phyloP scores from a whole-genome alignment of 1,284 basidiomycete genomes.

The Pyrrhoderma lamaoense region DNA sequence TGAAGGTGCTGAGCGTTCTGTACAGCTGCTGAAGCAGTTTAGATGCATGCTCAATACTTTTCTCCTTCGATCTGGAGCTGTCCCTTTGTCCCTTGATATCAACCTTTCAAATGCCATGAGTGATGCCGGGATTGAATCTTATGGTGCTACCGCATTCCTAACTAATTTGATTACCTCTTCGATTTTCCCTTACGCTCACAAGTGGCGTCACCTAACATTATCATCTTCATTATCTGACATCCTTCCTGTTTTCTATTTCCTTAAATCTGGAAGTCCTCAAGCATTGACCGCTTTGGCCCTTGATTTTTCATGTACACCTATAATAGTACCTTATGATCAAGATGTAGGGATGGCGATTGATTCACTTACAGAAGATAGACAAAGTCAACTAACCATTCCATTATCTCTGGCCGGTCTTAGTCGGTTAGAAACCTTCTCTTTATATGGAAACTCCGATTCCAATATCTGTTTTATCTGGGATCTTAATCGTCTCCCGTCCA shows the following conservation, averaged over 20 bases:
- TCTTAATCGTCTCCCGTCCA: not conserved
- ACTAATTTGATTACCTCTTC: not conserved
- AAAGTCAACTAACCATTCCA: not conserved
- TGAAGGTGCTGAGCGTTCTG: not conserved
- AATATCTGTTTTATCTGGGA: not conserved
- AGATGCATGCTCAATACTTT: not conserved
- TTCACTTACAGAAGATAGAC: too few relatives aligned
- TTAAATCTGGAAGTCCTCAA: not conserved
- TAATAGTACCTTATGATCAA: not conserved
- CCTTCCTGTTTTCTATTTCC: not conserved
- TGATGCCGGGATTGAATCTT: not conserved
- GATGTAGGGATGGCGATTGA: not conserved
- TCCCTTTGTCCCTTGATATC: constrained; percentile 2
- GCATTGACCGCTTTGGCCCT: not conserved
- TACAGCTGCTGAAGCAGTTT: not conserved
- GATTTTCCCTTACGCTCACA: not conserved
- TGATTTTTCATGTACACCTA: constrained; percentile 1
- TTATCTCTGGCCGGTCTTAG: not conserved
- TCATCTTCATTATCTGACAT: not conserved
- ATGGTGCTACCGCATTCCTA: too few relatives aligned
- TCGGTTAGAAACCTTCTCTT: not conserved
- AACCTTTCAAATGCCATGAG: constrained; percentile 1
- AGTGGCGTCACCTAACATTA: constrained; percentile 1
- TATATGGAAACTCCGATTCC: constrained; percentile 5
- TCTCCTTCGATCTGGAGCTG: not conserved